Evolutionary conservation across 306 rosid genomes (phyloP).

Genomic region (Styphnolobium japonicum): DNA sequence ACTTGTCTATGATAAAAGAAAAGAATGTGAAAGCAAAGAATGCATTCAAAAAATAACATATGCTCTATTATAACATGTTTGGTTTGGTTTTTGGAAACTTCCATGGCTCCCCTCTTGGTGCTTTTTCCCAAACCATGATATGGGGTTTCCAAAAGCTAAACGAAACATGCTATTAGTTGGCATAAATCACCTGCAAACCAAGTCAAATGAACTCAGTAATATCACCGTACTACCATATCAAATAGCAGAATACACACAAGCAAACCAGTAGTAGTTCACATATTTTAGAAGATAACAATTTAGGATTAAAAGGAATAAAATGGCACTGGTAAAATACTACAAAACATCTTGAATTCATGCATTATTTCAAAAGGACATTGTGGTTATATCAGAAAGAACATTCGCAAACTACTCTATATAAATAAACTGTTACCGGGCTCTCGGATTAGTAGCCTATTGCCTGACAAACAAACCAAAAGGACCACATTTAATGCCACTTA

Average conservation of each 20-base stretch:
- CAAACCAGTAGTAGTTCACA: neutral
- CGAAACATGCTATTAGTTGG: too few species aligned
- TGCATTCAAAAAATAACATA: too few species aligned
- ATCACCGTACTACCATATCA: slow-evolving; percentile 2
- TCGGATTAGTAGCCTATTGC: neutral
- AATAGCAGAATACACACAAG: neutral
- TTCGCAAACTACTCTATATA: neutral
- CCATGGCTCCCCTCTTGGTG: too few species aligned
- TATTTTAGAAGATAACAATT: neutral
- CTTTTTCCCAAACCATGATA: too few species aligned
- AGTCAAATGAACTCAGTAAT: slow-evolving; percentile 14
- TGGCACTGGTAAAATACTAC: neutral
- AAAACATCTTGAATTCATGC: neutral
- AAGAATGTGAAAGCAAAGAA: too few species aligned
- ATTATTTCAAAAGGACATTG: neutral
- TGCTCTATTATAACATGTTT: too few species aligned
- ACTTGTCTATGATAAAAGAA: too few species aligned
- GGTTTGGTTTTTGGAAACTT: too few species aligned
- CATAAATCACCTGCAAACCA: neutral
- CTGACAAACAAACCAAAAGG: neutral
- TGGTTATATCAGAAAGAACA: too few species aligned
- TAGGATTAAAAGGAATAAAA: neutral
- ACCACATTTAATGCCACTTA: neutral
- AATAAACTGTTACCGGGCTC: neutral
- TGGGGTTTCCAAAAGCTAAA: too few species aligned